A percentile compares a stretch with the other conserved stretches of the same genome.
These are phyloP conservation scores for Naganishia cerealis DNA, from an alignment of 1,284 basidiomycete genomes.

Conservation along the genomic window DNA sequence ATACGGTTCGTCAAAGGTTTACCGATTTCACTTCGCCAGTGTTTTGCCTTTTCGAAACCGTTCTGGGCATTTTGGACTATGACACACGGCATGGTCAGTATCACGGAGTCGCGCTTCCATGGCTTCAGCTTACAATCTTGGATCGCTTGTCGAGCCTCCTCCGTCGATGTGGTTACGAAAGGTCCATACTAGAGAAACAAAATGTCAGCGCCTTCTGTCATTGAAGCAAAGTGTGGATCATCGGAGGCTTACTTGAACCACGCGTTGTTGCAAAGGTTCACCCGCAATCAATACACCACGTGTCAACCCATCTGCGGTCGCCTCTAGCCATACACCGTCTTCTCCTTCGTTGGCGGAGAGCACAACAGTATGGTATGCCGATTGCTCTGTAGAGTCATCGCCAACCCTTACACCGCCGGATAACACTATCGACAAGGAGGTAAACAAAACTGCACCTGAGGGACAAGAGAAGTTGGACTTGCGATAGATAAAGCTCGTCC, in stretches of 20 bases:
- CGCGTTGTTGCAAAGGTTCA: constrained; percentile 82
- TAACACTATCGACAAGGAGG: background rate
- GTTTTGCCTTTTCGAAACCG: constrained; percentile 86
- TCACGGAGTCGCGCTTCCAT: background rate
- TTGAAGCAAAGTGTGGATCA: too few relatives aligned
- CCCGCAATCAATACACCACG: constrained; percentile 78
- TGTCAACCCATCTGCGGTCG: constrained; percentile 63
- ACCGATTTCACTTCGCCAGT: constrained; percentile 83
- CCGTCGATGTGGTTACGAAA: constrained; percentile 72
- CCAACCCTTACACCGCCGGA: constrained; percentile 61
- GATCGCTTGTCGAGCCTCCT: constrained; percentile 80
- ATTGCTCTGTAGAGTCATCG: constrained; percentile 58
- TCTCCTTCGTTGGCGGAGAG: constrained; percentile 49
- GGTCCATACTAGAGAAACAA: constrained; percentile 47
- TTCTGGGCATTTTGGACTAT: constrained; percentile 71
- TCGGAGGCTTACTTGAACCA: constrained; percentile 61
- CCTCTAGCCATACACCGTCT: constrained; percentile 49
- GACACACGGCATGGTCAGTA: constrained; percentile 4
- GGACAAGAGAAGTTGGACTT: constrained; percentile 42
- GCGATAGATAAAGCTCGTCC: constrained; percentile 82
- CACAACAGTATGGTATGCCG: constrained; percentile 72
- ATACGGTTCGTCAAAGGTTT: constrained; percentile 34
- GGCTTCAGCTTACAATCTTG: constrained; percentile 66
- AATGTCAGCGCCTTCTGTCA: background rate
- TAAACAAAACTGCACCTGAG: background rate